Percentiles rank a stretch among this genome's conserved stretches.
Evolutionary conservation across 78 protist genomes (phyloP).

Genomic region (Cavenderia fasciculata): DNA sequence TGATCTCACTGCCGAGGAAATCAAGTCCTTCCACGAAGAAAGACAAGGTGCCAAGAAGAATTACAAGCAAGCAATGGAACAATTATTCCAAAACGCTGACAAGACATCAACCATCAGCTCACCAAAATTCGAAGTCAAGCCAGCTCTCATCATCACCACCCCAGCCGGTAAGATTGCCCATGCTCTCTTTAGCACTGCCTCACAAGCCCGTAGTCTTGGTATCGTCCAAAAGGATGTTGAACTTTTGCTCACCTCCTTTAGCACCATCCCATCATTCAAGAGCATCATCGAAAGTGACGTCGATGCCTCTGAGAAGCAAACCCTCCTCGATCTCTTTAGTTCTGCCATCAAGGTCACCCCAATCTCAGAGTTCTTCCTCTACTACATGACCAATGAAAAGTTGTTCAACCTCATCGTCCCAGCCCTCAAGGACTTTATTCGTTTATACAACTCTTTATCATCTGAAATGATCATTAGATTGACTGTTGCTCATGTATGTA

Average conservation of each 20-base stretch:
- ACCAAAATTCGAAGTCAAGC: slow-evolving; percentile 27
- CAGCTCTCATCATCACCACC: slow-evolving; percentile 27
- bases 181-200: slow-evolving; percentile 44
- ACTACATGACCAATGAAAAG: slow-evolving; percentile 44
- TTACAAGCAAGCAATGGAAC: background rate
- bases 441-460: slow-evolving; percentile 60
- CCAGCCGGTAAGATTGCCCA: slow-evolving; percentile 68
- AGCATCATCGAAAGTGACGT: background rate
- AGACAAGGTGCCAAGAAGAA: slow-evolving; percentile 8
- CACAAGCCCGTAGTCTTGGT: slow-evolving; percentile 24
- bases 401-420: slow-evolving; percentile 9
- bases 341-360: slow-evolving; percentile 16
- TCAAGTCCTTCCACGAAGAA: too few species aligned
- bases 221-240: slow-evolving; percentile 44
- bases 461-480: slow-evolving; percentile 38
- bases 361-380: slow-evolving; percentile 46
- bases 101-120: background rate
- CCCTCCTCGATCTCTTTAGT: slow-evolving; percentile 21
- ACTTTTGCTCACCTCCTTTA: background rate
- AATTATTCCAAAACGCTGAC: background rate
- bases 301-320: slow-evolving; percentile 6
- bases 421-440: slow-evolving; percentile 42
- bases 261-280: slow-evolving; percentile 5
- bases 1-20: too few species aligned
- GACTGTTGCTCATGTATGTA: slow-evolving; percentile 48